Conservation (phyloP, 1,284 basidiomycete species). For the Pholiota adiposa region DNA sequence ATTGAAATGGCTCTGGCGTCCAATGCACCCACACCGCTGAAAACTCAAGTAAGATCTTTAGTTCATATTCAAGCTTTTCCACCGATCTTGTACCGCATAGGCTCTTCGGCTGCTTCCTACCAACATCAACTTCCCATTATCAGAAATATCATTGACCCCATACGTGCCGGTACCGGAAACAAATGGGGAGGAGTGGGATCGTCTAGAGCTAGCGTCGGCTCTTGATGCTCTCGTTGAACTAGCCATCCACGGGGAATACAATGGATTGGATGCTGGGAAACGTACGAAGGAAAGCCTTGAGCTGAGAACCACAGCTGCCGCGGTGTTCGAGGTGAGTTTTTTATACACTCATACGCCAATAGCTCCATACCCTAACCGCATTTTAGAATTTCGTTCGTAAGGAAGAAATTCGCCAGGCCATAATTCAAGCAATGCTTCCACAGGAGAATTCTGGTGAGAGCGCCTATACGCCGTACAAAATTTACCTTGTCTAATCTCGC, state of each 20-base stretch:
- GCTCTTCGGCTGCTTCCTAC: conserved; percentile 69
- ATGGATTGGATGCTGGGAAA: conserved; percentile 60
- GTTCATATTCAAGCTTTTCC: conserved; percentile 12
- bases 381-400: conserved; percentile 73
- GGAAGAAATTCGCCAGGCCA: conserved; percentile 67
- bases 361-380: not conserved
- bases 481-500: not conserved
- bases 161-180: conserved; percentile 85
- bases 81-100: conserved; percentile 36
- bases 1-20: conserved; percentile 89
- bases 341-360: too few species aligned
- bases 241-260: conserved; percentile 79
- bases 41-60: conserved; percentile 68
- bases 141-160: conserved; percentile 68
- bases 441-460: conserved; percentile 44
- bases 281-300: conserved; percentile 65
- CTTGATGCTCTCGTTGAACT: conserved; percentile 78
- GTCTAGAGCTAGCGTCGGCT: conserved; percentile 74
- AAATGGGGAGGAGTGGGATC: conserved; percentile 88
- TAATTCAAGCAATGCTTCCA: conserved; percentile 71
- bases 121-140: conserved; percentile 62
- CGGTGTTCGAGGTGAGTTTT: conserved; percentile 68
- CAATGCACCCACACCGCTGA: conserved; percentile 87
- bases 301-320: conserved; percentile 63
- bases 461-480: not conserved